phyloP scores from a whole-genome alignment of 805 yeast species.

The Spathaspora arborariae region DNA sequence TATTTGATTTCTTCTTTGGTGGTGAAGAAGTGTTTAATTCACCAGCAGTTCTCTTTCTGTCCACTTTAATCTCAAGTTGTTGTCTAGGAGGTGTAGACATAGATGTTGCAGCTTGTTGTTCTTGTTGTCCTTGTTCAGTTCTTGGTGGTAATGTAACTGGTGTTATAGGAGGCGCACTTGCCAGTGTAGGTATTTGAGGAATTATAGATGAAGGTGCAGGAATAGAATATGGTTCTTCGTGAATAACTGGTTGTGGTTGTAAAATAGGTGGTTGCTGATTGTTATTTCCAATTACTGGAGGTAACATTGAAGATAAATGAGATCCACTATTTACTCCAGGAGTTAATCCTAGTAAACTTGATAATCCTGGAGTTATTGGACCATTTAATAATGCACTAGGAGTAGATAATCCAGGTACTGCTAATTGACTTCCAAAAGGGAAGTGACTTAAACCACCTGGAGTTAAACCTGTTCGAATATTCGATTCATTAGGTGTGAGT shows the following conservation, averaged over 20 bases:
- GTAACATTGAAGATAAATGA: background rate
- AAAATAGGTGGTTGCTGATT: background rate
- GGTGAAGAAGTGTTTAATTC: background rate
- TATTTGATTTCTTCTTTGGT: background rate
- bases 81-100: background rate
- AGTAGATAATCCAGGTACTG: slow-evolving; percentile 33
- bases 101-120: slow-evolving; percentile 5
- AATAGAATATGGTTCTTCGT: background rate
- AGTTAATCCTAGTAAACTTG: slow-evolving; percentile 33
- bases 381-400: slow-evolving; percentile 40
- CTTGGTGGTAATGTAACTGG: slow-evolving; percentile 5
- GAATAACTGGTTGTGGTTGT: background rate
- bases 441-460: slow-evolving; percentile 45
- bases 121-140: slow-evolving; percentile 7
- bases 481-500: slow-evolving; percentile 73
- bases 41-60: background rate
- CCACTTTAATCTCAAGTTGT: slow-evolving; percentile 6
- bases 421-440: slow-evolving; percentile 27
- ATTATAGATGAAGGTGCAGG: slow-evolving; percentile 1
- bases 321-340: background rate
- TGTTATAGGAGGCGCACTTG: slow-evolving; percentile 12
- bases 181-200: slow-evolving; percentile 2
- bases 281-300: background rate
- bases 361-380: slow-evolving; percentile 48
- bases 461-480: slow-evolving; percentile 66